Conservation (phyloP, 371 early-diverging fungal genomes). For the Rhizopus sp. region DNA sequence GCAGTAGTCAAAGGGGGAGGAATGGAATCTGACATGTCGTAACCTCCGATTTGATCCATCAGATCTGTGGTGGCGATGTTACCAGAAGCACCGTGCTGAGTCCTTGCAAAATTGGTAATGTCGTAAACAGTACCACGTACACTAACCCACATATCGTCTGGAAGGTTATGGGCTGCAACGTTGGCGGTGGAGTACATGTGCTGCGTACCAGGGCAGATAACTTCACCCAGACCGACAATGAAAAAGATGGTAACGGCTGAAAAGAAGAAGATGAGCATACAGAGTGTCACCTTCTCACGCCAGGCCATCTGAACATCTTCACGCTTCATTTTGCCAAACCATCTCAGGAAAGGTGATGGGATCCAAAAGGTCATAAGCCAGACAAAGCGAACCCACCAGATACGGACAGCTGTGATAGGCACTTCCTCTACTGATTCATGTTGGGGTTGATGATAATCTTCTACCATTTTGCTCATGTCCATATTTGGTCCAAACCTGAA, state of each 20-base stretch:
- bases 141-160: slow-evolving; percentile 58
- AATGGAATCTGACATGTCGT: slow-evolving; percentile 67
- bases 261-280: slow-evolving; percentile 83
- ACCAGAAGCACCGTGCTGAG: slow-evolving; percentile 49
- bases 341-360: slow-evolving; percentile 65
- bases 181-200: slow-evolving; percentile 63
- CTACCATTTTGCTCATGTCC: slow-evolving; percentile 59
- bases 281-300: slow-evolving; percentile 95
- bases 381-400: slow-evolving; percentile 85
- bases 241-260: slow-evolving; percentile 84
- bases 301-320: slow-evolving; percentile 92
- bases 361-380: slow-evolving; percentile 93
- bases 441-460: slow-evolving; percentile 45
- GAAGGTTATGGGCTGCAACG: slow-evolving; percentile 44
- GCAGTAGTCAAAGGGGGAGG: slow-evolving; percentile 73
- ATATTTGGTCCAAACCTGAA: slow-evolving; percentile 55
- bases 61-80: slow-evolving; percentile 49
- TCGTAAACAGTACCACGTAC: slow-evolving; percentile 76
- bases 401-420: slow-evolving; percentile 60
- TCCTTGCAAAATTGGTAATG: slow-evolving; percentile 62
- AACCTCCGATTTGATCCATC: slow-evolving; percentile 68
- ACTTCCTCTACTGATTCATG: slow-evolving; percentile 62
- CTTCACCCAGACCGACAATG: slow-evolving; percentile 84
- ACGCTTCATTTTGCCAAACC: slow-evolving; percentile 77
- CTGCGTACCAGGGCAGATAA: slow-evolving; percentile 84